These are phyloP conservation scores for Polygonum maritimum DNA, from an alignment of 148 eudicot species.

Conservation along the genomic window DNA sequence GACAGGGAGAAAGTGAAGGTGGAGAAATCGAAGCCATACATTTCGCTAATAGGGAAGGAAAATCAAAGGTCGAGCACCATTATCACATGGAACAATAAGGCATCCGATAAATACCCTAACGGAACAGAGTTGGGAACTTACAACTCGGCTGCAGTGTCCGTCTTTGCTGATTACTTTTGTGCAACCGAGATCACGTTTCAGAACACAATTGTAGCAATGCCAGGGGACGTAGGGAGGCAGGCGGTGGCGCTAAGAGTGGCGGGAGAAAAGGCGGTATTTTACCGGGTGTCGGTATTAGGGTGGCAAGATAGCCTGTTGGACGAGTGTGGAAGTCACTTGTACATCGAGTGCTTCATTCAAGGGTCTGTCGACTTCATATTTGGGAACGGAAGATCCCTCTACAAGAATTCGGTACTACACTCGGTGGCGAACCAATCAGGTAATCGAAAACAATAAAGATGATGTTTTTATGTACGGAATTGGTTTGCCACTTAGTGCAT, in stretches of 20 bases:
- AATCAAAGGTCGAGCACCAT: constrained; percentile 36
- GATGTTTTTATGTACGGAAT: no score
- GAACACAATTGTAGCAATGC: constrained; percentile 56
- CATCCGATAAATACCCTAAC: constrained; percentile 41
- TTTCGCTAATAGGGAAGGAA: constrained; percentile 67
- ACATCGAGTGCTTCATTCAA: constrained; percentile 59
- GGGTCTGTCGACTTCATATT: constrained; percentile 85
- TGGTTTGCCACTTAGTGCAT: no score
- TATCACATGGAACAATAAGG: constrained; percentile 67
- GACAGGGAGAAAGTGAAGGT: constrained; percentile 69
- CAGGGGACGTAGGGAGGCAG: constrained; percentile 58
- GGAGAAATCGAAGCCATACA: constrained; percentile 56
- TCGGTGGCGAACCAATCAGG: constrained; percentile 34
- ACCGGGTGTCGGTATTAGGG: constrained; percentile 57
- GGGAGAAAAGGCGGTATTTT: constrained; percentile 55
- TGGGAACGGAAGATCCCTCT: constrained; percentile 77
- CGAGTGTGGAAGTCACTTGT: constrained; percentile 67
- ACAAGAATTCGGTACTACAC: constrained; percentile 52
- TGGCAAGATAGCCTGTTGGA: constrained; percentile 83
- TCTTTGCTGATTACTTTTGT: constrained; percentile 73
- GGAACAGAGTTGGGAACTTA: constrained; percentile 58
- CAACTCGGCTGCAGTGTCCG: constrained; percentile 56
- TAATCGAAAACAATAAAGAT: no score
- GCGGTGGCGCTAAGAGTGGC: constrained; percentile 80
- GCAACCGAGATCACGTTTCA: constrained; percentile 70